Conservation (phyloP, 78 protist genomes). For the Polysphondylium violaceum region DNA sequence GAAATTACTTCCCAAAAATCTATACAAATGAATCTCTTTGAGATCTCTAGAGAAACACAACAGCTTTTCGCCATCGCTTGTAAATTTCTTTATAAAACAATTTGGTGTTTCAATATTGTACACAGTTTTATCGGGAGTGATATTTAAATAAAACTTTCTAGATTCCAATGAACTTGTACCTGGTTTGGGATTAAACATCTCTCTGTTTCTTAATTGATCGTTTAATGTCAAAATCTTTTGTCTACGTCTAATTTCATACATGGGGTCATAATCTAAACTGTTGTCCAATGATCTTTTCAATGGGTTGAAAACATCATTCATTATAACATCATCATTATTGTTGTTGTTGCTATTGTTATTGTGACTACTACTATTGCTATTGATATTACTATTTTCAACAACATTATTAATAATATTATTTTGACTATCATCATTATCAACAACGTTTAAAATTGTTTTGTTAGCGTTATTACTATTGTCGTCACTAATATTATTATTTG, state of each 20-base stretch:
- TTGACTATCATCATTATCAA: not conserved
- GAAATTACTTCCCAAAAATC: constrained; percentile 47
- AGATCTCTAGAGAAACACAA: constrained; percentile 70
- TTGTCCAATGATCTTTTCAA: constrained; percentile 29
- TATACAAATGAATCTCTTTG: constrained; percentile 67
- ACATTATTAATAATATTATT: not conserved
- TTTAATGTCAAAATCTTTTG: constrained; percentile 26
- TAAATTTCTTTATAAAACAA: constrained; percentile 72
- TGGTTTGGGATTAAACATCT: constrained; percentile 38
- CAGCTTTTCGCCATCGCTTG: constrained; percentile 72
- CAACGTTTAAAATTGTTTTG: not conserved
- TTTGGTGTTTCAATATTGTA: constrained; percentile 60
- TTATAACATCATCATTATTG: not conserved
- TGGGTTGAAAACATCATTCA: constrained; percentile 3
- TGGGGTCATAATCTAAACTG: constrained; percentile 33
- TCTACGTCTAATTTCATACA: constrained; percentile 14
- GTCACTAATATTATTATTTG: not conserved
- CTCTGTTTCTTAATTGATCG: constrained; percentile 38
- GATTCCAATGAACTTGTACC: constrained; percentile 43
- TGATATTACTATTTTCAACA: not conserved
- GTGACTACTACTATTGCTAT: not conserved
- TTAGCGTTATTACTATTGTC: not conserved
- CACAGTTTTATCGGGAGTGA: constrained; percentile 71
- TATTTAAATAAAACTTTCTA: constrained; percentile 60
- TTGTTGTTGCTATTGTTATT: not conserved